Base-by-base conservation (phyloP, 495 filamentous ascomycete species). In the Bathelium albidoporum region DNA sequence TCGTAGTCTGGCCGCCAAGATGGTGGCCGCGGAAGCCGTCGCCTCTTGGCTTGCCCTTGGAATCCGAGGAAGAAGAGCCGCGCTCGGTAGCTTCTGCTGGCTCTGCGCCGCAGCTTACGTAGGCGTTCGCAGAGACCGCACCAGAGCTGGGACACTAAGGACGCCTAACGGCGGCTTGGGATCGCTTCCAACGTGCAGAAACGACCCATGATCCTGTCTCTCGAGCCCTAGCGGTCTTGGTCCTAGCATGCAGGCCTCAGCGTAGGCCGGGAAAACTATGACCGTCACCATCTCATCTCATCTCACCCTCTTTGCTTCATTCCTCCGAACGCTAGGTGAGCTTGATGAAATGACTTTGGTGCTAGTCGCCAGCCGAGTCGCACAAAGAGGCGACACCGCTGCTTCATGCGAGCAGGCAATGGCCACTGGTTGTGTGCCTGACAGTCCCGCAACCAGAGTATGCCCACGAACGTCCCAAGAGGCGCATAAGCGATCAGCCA, bases 271-370 rank as follows among this genome's bases (percentile, higher is more conserved):
- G 49, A 55, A 55, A 55, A 55, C 24, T 55, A 55, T 29, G 49
- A 55, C 49, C 24, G 49, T 28, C 49, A 55, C 49, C 22, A 55
- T 55, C 49, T 55, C 49, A 55, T 55, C 49, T 55, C 49, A 55
- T 55, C 49, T 55, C 49, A 55, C 24, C 49, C 5, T 55, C 49
- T 20, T 7, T n/a, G 7, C 49, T 28, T 29, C 49, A 55, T 24
- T 20, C 49, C 24, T 55, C 49, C 49, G 29, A 24, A 26, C 49
- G 49, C 49, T 55, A 55, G 49, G 29, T 26, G 9, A 2, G 24
- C 20, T 55, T 55, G 49, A 9, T 55, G 49, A 29, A 55, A 55
- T 28, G 49, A 20, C n/a, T 49, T 49, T 14, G 43, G 16, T 20
- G 9, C 49, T 55, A 11, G 24, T 39, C 34, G 5, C 5, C 14